phyloP scores from a whole-genome alignment of 2,329 filamentous ascomycete genomes.

The Diatrype stigma region DNA sequence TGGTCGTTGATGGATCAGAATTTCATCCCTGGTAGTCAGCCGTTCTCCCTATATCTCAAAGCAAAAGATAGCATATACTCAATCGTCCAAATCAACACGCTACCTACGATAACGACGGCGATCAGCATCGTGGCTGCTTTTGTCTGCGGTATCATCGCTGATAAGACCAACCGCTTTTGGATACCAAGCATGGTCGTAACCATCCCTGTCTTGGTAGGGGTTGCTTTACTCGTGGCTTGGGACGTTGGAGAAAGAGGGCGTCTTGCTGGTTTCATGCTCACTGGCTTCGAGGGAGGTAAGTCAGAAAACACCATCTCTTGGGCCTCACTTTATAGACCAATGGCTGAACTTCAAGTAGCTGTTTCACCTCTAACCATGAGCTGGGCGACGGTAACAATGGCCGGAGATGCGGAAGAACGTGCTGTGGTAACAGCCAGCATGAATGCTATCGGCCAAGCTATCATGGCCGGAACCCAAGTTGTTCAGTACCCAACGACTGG shows the following conservation, averaged over 20 bases:
- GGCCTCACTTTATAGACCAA: no score
- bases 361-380: conserved; percentile 30
- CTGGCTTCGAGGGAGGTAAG: conserved; percentile 32
- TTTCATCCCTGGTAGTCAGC: conserved; percentile 28
- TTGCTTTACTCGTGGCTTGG: conserved; percentile 31
- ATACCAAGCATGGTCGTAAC: conserved; percentile 27
- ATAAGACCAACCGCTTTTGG: conserved; percentile 32
- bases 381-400: conserved; percentile 35
- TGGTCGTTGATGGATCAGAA: conserved; percentile 37
- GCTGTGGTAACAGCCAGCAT: conserved; percentile 38
- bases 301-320: conserved; percentile 10
- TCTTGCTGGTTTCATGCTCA: conserved; percentile 33
- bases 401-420: conserved; percentile 35
- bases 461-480: conserved; percentile 35
- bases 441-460: conserved; percentile 39
- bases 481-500: conserved; percentile 33
- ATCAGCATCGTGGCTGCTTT: conserved; percentile 33
- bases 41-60: conserved; percentile 37
- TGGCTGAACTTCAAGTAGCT: conserved; percentile 1
- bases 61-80: conserved; percentile 33
- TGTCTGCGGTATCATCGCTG: conserved; percentile 27
- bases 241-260: conserved; percentile 33
- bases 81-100: conserved; percentile 35
- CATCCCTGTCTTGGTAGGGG: conserved; percentile 29
- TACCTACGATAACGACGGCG: conserved; percentile 36